Base-by-base conservation (phyloP, 495 filamentous ascomycete species). In the Talaromyces wortmannii region DNA sequence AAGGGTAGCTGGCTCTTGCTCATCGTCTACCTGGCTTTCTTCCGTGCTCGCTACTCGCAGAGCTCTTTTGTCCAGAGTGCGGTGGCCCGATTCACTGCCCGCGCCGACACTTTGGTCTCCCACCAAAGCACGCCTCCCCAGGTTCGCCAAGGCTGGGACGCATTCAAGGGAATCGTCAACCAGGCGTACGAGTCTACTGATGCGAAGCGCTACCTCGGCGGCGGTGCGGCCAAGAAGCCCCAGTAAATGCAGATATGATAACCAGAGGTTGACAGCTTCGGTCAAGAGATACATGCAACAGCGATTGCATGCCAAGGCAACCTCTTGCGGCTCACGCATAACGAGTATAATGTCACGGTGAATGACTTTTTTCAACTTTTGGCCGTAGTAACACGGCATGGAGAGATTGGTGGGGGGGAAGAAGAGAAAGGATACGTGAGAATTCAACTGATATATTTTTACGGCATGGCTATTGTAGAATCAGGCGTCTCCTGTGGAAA, bases 1-100 rank as follows among this genome's bases (percentile, higher is more conserved):
- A 88, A 86, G 69, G 87, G 91, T 54, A 91, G 88, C 66, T 96
- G 92, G 89, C 81, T 97, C 66, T 77, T 97, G 30, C 66, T 97
- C 40, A 69, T 78, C 47, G 65, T 94, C 72, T 98, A 97, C 79
- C 87, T 91, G 61, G 80, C 83, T 61, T 98, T 98, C 83, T 84
- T 97, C 68, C 89, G 94, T 52, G 86, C 91, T 36, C 82, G 94
- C 61, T 91, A 86, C 70, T 79, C 89, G 55, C 95, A 97, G 80
- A 96, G 91, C 78, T 80, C 70, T 51, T 97, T 97, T 63, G 88
- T 97, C 30, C 88, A 92, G 74, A 82, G 83, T 59, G 86, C 90
- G 42, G 83, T 97, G 61, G 73, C 77, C 55, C 79, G 86, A 55
- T 67, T 92, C 52, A 85, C 83, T 59, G 83, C 84, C 23, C 82